These are phyloP conservation scores for Drosera capensis DNA, from an alignment of 148 eudicot genomes.

Conservation along the genomic window DNA sequence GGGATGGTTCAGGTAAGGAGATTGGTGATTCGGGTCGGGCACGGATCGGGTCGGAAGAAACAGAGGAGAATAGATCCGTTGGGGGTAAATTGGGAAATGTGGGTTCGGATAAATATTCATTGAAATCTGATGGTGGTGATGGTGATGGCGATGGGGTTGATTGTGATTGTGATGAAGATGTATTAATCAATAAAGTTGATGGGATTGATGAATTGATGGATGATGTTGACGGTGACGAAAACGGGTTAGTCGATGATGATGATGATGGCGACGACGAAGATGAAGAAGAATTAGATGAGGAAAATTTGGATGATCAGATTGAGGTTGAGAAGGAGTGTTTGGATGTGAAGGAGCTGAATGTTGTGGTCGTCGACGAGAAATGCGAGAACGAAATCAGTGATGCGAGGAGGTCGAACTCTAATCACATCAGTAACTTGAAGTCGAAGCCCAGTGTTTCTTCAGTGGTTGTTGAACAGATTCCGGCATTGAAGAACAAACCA, in stretches of 20 bases:
- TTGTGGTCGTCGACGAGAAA: constrained; percentile 11
- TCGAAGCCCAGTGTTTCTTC: constrained; percentile 15
- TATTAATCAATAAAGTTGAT: constrained; percentile 4
- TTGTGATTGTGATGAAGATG: constrained; percentile 11
- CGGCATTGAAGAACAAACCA: constrained; percentile 14
- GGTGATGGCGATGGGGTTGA: constrained; percentile 12
- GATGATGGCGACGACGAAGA: constrained; percentile 11
- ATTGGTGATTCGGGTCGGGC: constrained; percentile 4
- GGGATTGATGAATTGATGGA: no score
- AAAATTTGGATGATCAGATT: constrained; percentile 8
- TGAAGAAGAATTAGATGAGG: constrained; percentile 14
- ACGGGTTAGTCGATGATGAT: constrained; percentile 9
- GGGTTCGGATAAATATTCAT: constrained; percentile 26
- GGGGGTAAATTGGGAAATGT: constrained; percentile 13
- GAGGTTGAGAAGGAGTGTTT: constrained; percentile 10
- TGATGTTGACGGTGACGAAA: constrained; percentile 7
- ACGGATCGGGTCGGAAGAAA: constrained; percentile 4
- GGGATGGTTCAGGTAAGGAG: constrained; percentile 2
- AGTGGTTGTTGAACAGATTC: constrained; percentile 17
- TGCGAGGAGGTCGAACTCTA: constrained; percentile 11
- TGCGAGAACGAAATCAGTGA: constrained; percentile 13
- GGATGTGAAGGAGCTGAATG: constrained; percentile 22
- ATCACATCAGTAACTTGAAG: constrained; percentile 9
- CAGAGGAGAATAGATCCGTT: constrained; percentile 11
- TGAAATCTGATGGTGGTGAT: constrained; percentile 7